Base-by-base conservation (phyloP, 257 asterid genomes). In the Solanum pennellii region DNA sequence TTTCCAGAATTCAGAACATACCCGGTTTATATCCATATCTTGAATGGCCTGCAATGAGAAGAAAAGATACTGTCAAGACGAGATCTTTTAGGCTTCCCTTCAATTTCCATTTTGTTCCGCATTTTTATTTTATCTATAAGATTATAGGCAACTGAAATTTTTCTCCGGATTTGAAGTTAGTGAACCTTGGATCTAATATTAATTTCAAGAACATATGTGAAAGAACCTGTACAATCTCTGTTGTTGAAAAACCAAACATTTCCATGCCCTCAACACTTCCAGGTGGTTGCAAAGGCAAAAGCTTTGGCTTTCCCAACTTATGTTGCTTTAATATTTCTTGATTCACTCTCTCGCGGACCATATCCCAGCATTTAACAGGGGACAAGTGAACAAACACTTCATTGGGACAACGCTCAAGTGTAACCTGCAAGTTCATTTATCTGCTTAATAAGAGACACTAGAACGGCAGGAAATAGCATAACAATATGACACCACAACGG, bases 231-330 rank as follows among this genome's bases (percentile, higher is more conserved):
- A 95, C 90, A 88, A 97, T 95, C 84, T 93, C 92, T 35, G 99
- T 98, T 56, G 99, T 93, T 82, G 97, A 90, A 88, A 97, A 95
- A 79, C 99, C 99, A 89, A 97, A 97, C 99, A 97, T 97, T 87
- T 95, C 98, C 94, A 95, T 92, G 89, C 99, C 99, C 76, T 95
- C 98, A 52, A 95, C 88, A 91, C 99, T 97, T 84, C 99, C 99
- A 21, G 98, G 99, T 76, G 99, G 99, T 93, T 97, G 99, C 92
- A 95, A 87, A 88, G 99, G 99, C 89, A 95, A 97, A 88, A 97
- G 99, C 39, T 93, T 93, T 9, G 15, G 73, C 86, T 84, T 94
- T 89, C 98, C 98, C 44, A 95, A 89, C 90, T 95, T 95, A 88
- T 97, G 99, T 87, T 94, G 98, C 91, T 93, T 95, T 9, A 93